phyloP scores from a whole-genome alignment of 2,329 filamentous ascomycete species.

The Lomentospora prolificans region DNA sequence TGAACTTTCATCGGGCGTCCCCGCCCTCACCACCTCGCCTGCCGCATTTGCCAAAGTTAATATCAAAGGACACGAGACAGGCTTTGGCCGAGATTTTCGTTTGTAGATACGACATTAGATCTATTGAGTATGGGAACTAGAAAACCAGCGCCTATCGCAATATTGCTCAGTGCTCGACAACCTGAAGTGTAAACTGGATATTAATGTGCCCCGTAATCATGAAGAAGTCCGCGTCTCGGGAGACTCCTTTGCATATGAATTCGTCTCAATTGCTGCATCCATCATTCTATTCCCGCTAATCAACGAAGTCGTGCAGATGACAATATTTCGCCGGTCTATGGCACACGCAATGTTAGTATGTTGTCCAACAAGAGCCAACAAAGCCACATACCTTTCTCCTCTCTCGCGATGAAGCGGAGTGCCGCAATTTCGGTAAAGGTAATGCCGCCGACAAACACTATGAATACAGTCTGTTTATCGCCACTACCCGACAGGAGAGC shows the following conservation, averaged over 20 bases:
- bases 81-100: neutral
- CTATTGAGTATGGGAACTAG: neutral
- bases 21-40: too few relatives aligned
- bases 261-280: conserved; percentile 69
- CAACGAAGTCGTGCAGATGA: conserved; percentile 88
- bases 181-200: neutral
- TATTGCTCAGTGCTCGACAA: neutral
- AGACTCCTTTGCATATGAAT: conserved; percentile 40
- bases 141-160: neutral
- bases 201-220: neutral
- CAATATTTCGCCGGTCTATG: conserved; percentile 63
- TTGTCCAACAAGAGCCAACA: neutral
- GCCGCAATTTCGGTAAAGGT: conserved; percentile 96
- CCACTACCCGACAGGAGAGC: conserved; percentile 68
- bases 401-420: conserved; percentile 75
- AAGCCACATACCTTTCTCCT: conserved; percentile 55
- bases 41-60: too few relatives aligned
- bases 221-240: neutral
- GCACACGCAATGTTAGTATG: conserved; percentile 9
- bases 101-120: neutral
- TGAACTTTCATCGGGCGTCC: too few relatives aligned
- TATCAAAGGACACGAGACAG: too few relatives aligned
- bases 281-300: conserved; percentile 86
- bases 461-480: conserved; percentile 75
- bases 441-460: conserved; percentile 97